Conservation (phyloP, 1,284 basidiomycete genomes). For the Ustanciosporium gigantosporum region DNA sequence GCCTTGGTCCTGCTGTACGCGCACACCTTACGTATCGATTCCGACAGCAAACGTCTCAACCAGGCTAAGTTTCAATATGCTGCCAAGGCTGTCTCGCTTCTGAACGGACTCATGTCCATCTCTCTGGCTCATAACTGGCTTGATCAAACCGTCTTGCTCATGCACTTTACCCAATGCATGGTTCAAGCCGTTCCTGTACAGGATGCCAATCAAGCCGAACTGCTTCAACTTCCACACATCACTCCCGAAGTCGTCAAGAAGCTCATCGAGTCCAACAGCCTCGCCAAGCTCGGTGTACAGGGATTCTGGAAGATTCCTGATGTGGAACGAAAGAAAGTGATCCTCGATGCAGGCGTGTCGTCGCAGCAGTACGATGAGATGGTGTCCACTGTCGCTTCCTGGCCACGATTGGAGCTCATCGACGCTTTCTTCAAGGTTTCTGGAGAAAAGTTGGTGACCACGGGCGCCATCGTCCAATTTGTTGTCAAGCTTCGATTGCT, state of each 20-base stretch:
- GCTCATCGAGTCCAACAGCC: conserved; percentile 20
- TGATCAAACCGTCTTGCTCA: conserved; percentile 74
- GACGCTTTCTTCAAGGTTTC: conserved; percentile 81
- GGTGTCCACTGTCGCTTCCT: conserved; percentile 71
- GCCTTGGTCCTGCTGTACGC: conserved; percentile 72
- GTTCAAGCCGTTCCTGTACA: conserved; percentile 73
- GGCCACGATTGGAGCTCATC: conserved; percentile 80
- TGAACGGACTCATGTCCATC: conserved; percentile 82
- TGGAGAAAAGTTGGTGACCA: conserved; percentile 84
- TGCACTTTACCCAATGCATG: conserved; percentile 82
- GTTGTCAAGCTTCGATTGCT: conserved; percentile 77
- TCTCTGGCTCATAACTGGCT: conserved; percentile 88
- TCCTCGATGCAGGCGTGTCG: conserved; percentile 28
- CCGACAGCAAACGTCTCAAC: conserved; percentile 23
- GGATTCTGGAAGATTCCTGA: conserved; percentile 61
- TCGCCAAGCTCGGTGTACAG: conserved; percentile 48
- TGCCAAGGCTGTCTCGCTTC: conserved; percentile 63
- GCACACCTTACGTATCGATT: conserved; percentile 72
- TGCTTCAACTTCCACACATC: conserved; percentile 57
- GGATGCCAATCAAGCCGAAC: conserved; percentile 35
- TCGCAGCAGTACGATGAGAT: conserved; percentile 67
- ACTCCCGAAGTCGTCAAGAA: conserved; percentile 27
- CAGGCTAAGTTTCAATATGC: conserved; percentile 43
- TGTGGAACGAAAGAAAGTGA: conserved; percentile 62
- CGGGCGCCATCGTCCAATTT: conserved; percentile 85